phyloP scores from a whole-genome alignment of 2,329 filamentous ascomycete genomes.

The Stemphylium vesicarium region DNA sequence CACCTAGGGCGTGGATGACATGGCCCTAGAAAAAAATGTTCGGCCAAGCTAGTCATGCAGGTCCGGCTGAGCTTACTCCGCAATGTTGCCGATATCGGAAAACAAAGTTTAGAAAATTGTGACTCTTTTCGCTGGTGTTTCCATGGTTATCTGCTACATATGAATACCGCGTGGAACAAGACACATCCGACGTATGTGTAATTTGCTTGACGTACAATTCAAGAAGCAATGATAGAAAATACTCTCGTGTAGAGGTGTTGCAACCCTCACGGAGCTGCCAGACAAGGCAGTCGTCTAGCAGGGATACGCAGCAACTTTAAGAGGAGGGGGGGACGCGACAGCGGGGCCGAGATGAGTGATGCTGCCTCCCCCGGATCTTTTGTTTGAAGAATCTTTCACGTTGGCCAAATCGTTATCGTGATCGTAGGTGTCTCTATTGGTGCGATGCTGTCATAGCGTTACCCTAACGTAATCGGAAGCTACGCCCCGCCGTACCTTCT shows the following conservation, averaged over 20 bases:
- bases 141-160: too few species aligned
- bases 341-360: not conserved
- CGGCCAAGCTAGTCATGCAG: not conserved
- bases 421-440: not conserved
- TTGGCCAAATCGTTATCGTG: not conserved
- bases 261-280: not conserved
- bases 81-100: conserved; percentile 2
- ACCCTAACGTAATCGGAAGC: conserved; percentile 3
- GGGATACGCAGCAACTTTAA: not conserved
- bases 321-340: not conserved
- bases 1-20: conserved; percentile 3
- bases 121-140: not conserved
- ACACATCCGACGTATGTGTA: too few species aligned
- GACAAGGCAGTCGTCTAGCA: not conserved
- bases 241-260: not conserved
- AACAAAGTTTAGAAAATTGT: not conserved
- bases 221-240: not conserved
- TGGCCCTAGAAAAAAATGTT: not conserved
- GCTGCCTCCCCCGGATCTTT: not conserved
- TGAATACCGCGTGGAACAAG: too few species aligned
- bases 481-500: conserved; percentile 2
- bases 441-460: conserved; percentile 2
- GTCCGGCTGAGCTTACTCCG: not conserved
- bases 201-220: too few species aligned
- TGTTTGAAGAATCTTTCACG: conserved; percentile 3